A percentile compares a stretch with the other conserved stretches of the same genome.
Evolutionary conservation across 2,329 filamentous ascomycete species (phyloP).

Genomic region (Aureobasidium sp.): DNA sequence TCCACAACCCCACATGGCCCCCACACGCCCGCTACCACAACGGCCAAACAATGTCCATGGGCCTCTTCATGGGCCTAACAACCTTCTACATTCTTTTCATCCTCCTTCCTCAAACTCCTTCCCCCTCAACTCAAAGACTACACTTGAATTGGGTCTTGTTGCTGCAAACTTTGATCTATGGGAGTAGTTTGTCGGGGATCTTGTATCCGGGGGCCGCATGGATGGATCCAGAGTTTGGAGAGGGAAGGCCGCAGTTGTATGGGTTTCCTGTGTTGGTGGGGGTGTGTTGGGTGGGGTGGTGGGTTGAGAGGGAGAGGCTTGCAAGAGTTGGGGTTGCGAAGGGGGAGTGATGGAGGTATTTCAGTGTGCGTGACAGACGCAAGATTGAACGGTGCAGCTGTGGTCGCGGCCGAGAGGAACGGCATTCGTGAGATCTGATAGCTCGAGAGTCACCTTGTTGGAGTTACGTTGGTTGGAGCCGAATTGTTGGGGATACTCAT

Average conservation of each 20-base stretch:
- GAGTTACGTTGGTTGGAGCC: no score
- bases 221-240: background rate
- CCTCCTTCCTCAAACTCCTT: background rate
- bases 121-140: background rate
- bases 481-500: no score
- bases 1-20: slow-evolving; percentile 41
- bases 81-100: background rate
- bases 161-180: background rate
- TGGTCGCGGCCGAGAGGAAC: no score
- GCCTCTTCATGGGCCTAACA: slow-evolving; percentile 29
- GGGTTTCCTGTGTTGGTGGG: background rate
- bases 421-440: no score
- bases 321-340: background rate
- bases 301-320: background rate
- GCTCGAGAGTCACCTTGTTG: no score
- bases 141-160: background rate
- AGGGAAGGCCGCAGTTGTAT: background rate
- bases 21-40: slow-evolving; percentile 45
- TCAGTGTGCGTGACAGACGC: no score
- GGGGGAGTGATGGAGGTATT: background rate
- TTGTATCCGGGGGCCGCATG: background rate
- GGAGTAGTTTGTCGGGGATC: background rate
- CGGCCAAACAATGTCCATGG: slow-evolving; percentile 42
- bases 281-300: background rate
- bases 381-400: no score